These are phyloP conservation scores for Globisporangium okanoganense DNA, from an alignment of 352 stramenopile species.

Conservation along the genomic window DNA sequence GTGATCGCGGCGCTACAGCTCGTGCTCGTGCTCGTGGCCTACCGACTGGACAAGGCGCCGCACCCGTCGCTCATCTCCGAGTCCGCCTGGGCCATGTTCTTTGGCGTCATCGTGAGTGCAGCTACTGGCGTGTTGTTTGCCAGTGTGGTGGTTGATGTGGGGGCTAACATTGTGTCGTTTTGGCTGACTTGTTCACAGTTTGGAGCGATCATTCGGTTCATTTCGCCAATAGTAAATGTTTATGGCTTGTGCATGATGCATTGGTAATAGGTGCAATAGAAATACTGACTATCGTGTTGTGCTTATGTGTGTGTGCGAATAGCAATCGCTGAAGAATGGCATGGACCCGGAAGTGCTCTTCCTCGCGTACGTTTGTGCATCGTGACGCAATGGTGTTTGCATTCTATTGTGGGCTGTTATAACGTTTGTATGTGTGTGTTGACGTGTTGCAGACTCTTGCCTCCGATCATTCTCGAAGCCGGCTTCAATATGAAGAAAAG, in stretches of 20 bases:
- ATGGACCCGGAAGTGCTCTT: constrained; percentile 85
- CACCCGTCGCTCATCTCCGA: constrained; percentile 73
- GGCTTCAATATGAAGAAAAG: constrained; percentile 88
- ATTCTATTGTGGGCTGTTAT: not conserved
- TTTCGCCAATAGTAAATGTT: constrained; percentile 58
- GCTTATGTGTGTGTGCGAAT: not conserved
- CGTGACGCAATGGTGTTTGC: not conserved
- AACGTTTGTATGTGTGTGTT: not conserved
- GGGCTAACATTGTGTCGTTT: not conserved
- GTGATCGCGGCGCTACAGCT: constrained; percentile 81
- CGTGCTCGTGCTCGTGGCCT: constrained; percentile 74
- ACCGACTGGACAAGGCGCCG: constrained; percentile 68
- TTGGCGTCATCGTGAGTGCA: constrained; percentile 67
- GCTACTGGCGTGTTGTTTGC: not conserved
- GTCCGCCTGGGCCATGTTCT: constrained; percentile 80
- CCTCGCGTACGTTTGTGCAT: constrained; percentile 45
- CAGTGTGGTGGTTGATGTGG: not conserved
- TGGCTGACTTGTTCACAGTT: constrained; percentile 36
- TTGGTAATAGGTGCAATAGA: not conserved
- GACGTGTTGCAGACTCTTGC: constrained; percentile 34
- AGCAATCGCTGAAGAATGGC: constrained; percentile 79
- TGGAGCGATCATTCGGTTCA: constrained; percentile 69
- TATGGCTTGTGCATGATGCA: not conserved
- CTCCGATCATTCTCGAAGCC: constrained; percentile 83
- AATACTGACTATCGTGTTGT: not conserved